Evolutionary conservation across 176 grass and related monocot species (phyloP), one percentile per base, ranked within the genome.

Genomic region (Themeda triandra): DNA sequence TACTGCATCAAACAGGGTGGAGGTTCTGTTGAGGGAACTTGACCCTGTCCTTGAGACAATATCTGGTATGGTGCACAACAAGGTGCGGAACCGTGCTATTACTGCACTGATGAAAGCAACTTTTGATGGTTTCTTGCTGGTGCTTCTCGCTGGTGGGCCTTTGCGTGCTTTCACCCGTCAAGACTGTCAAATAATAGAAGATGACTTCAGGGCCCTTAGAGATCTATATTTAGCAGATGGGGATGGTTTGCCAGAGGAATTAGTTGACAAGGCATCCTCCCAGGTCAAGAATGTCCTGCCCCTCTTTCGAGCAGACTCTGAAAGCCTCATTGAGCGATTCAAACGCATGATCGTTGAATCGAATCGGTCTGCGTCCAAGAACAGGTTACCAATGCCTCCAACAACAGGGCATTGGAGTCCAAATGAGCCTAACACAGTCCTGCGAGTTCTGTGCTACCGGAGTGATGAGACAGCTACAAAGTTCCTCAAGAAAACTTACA

Each of bases 401-500:
- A 95, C 93, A 42, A 91, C 93, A 10, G 93, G 91, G 33, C 90
- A 95, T 40, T 98, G 96, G 96, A 95, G 83, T 63, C 93, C 91
- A 4, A 94, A 81, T 51, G 96, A 98, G 30, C 87, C 96, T 27
- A 95, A 98, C 80, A 98, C 96, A 5, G 66, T 98, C 71, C 79
- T 98, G 75, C 89, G 96, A 59, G 93, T 95, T 80, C 86, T 98
- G 45, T 98, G 96, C 53, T 91, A 98, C 80, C 91, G 96, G 37
- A 84, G 92, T 32, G 96, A 95, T 60, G 93, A 98, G 83, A 84
- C 81, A 15, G 93, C 96, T 32, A 95, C 96, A 31, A 92, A n/a
- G 83, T 98, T 98, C 73, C 91, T 98, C 10, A 98, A 98, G 83
- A 98, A 98, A 92, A 95, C 93, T 39, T 98, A 98, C 39, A 93